Percentiles rank a stretch among this genome's conserved stretches.
These are phyloP conservation scores for Penicillium manginii DNA, from an alignment of 495 filamentous ascomycete species.

Conservation along the genomic window DNA sequence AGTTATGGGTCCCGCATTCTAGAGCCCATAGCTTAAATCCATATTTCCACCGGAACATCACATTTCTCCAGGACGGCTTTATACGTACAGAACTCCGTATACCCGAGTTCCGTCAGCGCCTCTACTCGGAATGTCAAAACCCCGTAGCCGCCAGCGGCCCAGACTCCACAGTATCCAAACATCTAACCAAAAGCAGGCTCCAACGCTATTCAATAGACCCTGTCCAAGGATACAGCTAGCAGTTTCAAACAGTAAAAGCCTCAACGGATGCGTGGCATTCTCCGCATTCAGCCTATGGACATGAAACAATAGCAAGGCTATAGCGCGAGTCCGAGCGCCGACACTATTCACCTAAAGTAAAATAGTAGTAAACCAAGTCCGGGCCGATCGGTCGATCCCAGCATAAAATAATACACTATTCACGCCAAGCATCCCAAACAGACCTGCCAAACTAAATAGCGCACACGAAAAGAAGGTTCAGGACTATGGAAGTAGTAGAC, in stretches of 20 bases:
- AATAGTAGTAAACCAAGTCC: not conserved
- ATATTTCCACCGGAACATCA: too few relatives aligned
- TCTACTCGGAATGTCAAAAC: not conserved
- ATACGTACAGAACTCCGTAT: not conserved
- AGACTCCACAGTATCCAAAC: not conserved
- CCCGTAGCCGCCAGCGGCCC: too few relatives aligned
- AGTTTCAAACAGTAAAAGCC: not conserved
- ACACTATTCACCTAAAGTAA: not conserved
- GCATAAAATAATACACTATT: not conserved
- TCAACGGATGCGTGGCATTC: not conserved
- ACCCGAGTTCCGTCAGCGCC: not conserved
- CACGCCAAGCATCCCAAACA: too few relatives aligned
- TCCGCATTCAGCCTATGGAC: not conserved
- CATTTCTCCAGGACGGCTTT: too few relatives aligned
- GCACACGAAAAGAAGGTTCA: too few relatives aligned
- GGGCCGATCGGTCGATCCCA: constrained; percentile 2
- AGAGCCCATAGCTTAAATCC: too few relatives aligned
- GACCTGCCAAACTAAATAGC: too few relatives aligned
- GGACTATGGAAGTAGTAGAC: too few relatives aligned
- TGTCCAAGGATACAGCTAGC: not conserved
- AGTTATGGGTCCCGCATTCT: too few relatives aligned
- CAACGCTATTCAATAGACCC: not conserved
- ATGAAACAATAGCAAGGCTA: not conserved
- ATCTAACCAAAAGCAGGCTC: not conserved
- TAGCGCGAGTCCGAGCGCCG: not conserved